Evolutionary conservation across 805 yeast species (phyloP).

Genomic region (Zygosaccharomyces kombuchaensis): DNA sequence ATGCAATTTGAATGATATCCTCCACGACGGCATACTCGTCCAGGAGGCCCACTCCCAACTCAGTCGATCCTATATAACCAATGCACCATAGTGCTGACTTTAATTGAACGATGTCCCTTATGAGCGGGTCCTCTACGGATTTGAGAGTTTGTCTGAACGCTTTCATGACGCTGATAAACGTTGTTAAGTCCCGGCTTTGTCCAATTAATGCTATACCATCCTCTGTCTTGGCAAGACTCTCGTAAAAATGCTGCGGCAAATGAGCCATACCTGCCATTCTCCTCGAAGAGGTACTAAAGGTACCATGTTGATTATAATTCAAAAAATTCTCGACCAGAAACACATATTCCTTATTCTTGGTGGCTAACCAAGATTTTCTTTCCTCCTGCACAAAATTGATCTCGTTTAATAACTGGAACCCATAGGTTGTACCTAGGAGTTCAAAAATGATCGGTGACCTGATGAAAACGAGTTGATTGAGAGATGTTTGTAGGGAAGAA

Average conservation of each 20-base stretch:
- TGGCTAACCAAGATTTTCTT: constrained; percentile 61
- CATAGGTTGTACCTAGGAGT: constrained; percentile 60
- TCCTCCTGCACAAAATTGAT: constrained; percentile 60
- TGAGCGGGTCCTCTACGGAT: constrained; percentile 20
- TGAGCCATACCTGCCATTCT: constrained; percentile 15
- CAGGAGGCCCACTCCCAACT: constrained; percentile 58
- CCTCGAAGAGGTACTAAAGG: constrained; percentile 6
- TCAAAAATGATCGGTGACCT: constrained; percentile 57
- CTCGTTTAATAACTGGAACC: constrained; percentile 60
- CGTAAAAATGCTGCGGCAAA: constrained; percentile 68
- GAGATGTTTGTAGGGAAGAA: constrained; percentile 25
- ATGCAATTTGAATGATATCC: constrained; percentile 50
- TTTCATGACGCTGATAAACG: constrained; percentile 37
- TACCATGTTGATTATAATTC: constrained; percentile 16
- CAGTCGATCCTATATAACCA: constrained; percentile 75
- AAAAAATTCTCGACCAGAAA: constrained; percentile 43
- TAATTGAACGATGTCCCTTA: constrained; percentile 43
- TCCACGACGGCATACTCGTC: constrained; percentile 50
- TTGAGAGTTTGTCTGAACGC: constrained; percentile 26
- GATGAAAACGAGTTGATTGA: constrained; percentile 45
- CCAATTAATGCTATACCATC: constrained; percentile 69
- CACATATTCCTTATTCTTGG: constrained; percentile 45
- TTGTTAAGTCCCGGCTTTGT: constrained; percentile 44
- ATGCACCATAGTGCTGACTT: constrained; percentile 84
- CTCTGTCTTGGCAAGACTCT: constrained; percentile 71